Conservation (phyloP, 805 yeast genomes). For the Tetrapisispora iriomotensis region DNA sequence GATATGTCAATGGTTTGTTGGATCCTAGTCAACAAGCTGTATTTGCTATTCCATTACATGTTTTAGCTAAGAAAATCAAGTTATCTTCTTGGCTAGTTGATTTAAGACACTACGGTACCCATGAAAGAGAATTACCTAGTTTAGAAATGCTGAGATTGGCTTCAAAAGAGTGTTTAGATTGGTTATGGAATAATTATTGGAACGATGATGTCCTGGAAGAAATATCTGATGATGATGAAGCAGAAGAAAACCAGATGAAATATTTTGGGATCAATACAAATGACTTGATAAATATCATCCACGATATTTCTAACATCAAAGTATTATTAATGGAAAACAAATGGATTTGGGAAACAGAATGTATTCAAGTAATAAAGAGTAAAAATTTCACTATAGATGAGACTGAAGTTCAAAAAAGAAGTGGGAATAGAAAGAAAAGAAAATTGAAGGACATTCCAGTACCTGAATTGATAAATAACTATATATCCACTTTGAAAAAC, state of each 20-base stretch:
- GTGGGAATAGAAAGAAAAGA: conserved; percentile 39
- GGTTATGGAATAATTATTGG: conserved; percentile 80
- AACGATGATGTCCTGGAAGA: conserved; percentile 22
- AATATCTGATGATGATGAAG: conserved; percentile 13
- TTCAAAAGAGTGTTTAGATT: conserved; percentile 50
- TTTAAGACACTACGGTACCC: conserved; percentile 82
- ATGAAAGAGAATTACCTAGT: conserved; percentile 65
- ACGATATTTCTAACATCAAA: conserved; percentile 4
- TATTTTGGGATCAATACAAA: not conserved
- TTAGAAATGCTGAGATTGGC: conserved; percentile 56
- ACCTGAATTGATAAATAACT: conserved; percentile 10
- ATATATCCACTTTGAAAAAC: conserved; percentile 9
- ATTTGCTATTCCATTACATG: conserved; percentile 69
- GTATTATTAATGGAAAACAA: conserved; percentile 8
- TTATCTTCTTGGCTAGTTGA: conserved; percentile 84
- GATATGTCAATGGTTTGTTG: conserved; percentile 84
- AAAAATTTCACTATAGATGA: conserved; percentile 21
- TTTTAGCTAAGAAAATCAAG: conserved; percentile 55
- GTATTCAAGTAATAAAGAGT: conserved; percentile 15
- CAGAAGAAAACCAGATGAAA: conserved; percentile 5
- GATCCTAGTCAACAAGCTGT: conserved; percentile 79
- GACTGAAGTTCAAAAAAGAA: conserved; percentile 56
- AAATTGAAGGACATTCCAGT: conserved; percentile 1
- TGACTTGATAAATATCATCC: conserved; percentile 3
- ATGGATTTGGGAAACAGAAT: conserved; percentile 13